Evolutionary conservation across 495 filamentous ascomycete species (phyloP), one percentile per base, ranked within the genome.

Genomic region (Opeltia flavorubescens): DNA sequence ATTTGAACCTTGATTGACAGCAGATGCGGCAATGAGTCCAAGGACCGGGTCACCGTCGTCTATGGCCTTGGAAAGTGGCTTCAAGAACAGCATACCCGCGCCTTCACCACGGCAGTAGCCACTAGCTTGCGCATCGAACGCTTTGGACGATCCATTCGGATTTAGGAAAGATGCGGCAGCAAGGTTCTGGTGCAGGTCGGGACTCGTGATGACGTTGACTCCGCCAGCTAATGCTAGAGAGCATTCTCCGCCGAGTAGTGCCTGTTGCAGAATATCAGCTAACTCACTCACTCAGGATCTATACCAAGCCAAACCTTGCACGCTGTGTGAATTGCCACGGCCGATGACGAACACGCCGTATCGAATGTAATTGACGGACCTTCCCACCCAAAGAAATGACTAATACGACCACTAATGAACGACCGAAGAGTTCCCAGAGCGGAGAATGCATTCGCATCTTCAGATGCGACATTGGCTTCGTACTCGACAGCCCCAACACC

Each of bases 71-170:
- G 60, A 58, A 12, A 80, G 61, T 5, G 60, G 64, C 59, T 80
- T 82, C 30, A 83, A 51, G 23, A 75, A 60, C 1, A 83, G 42
- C 40, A 67, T 65, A 26, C 62, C 69, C 35, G 72, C 62, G 7
- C 72, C 78, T 46, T 82, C 79, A n/a, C 69, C 79, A 20, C 76
- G 66, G 0, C 60, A 72, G 51, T 78, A 82, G 2, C 78, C 78
- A 46, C 74, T 69, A 24, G 70, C 78, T 23, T 61, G 51, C n/a
- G 48, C 46, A 33, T 70, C 60, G 18, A 67, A 67, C 0, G 61
- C 69, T 17, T 62, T 55, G 49, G 68, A 75, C 5, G 53, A 56
- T 2, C 62, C 62, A 17, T 55, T 65, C 2, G 59, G 57, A 1
- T 63, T 68, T 11, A 71, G 50, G 35, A 71, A 58, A 5, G 55